A percentile compares a stretch with the other conserved stretches of the same genome.
phyloP scores from a whole-genome alignment of 768 basidiomycete genomes.

The Termitomyces sp. region DNA sequence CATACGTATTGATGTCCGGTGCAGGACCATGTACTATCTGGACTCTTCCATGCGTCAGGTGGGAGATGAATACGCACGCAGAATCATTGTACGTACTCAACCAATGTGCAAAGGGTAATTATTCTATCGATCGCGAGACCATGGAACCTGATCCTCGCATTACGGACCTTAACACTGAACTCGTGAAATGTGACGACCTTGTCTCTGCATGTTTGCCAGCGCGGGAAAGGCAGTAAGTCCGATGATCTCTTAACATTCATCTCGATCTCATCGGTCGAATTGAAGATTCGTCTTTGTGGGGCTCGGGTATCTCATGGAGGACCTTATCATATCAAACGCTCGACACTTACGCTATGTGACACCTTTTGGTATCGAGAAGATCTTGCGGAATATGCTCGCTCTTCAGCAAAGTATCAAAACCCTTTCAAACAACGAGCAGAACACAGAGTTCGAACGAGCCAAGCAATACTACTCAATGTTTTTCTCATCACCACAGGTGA shows the following conservation, averaged over 20 bases:
- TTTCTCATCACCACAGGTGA: slow-evolving; percentile 64
- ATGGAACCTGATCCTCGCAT: slow-evolving; percentile 90
- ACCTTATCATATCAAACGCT: slow-evolving; percentile 71
- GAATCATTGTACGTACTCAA: slow-evolving; percentile 6
- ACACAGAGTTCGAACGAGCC: slow-evolving; percentile 68
- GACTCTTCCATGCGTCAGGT: slow-evolving; percentile 76
- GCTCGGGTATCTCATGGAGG: slow-evolving; percentile 79
- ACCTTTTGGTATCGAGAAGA: slow-evolving; percentile 75
- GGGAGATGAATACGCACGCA: slow-evolving; percentile 17
- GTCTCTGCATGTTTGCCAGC: slow-evolving; percentile 55
- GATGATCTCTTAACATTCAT: background rate
- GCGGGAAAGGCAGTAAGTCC: slow-evolving; percentile 61
- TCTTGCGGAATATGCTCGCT: slow-evolving; percentile 83
- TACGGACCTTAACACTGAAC: slow-evolving; percentile 76
- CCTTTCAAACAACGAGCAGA: slow-evolving; percentile 52
- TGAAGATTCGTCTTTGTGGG: slow-evolving; percentile 84
- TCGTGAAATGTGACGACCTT: slow-evolving; percentile 71
- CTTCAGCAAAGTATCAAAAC: slow-evolving; percentile 88
- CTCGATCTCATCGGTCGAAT: slow-evolving; percentile 6
- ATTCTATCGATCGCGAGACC: slow-evolving; percentile 74
- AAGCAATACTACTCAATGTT: slow-evolving; percentile 83
- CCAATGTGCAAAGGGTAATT: slow-evolving; percentile 61
- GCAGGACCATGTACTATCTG: slow-evolving; percentile 76
- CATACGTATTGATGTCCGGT: slow-evolving; percentile 82
- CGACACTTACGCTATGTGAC: slow-evolving; percentile 66